Evolutionary conservation across 345 rosid genomes (phyloP).

Genomic region (Microcos paniculata): DNA sequence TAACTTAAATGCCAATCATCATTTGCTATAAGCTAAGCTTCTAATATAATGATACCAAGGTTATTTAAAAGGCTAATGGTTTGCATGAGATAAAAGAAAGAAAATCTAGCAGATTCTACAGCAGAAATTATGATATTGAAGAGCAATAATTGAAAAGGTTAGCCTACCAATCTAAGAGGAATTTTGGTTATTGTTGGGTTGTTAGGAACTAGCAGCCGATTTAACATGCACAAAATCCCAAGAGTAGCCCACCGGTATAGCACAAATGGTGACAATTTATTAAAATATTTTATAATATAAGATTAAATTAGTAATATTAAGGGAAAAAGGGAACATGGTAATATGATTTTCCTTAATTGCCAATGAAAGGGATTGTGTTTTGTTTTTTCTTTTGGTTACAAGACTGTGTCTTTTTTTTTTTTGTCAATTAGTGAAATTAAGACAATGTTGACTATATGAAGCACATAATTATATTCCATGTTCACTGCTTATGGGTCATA

Average conservation of each 20-base stretch:
- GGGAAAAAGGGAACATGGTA: neutral
- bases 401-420: too few relatives aligned
- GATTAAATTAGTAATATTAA: neutral
- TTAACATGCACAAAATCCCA: neutral
- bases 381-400: too few relatives aligned
- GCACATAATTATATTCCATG: conserved; percentile 24
- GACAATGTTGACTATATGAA: conserved; percentile 18
- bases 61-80: neutral
- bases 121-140: neutral
- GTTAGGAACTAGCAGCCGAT: neutral
- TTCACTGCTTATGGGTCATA: conserved; percentile 13
- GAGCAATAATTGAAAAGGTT: conserved; percentile 2
- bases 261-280: neutral
- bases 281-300: neutral
- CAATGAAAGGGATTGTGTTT: conserved; percentile 1
- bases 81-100: neutral
- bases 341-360: conserved; percentile 1
- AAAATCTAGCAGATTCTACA: neutral
- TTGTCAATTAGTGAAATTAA: conserved; percentile 18
- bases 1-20: neutral
- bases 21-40: conserved; percentile 1
- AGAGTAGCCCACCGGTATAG: conserved; percentile 4
- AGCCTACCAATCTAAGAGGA: neutral
- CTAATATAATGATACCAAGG: neutral
- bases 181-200: neutral